A percentile compares a stretch with the other conserved stretches of the same genome.
phyloP scores from a whole-genome alignment of 768 basidiomycete species.

The Podaxis rugospora region DNA sequence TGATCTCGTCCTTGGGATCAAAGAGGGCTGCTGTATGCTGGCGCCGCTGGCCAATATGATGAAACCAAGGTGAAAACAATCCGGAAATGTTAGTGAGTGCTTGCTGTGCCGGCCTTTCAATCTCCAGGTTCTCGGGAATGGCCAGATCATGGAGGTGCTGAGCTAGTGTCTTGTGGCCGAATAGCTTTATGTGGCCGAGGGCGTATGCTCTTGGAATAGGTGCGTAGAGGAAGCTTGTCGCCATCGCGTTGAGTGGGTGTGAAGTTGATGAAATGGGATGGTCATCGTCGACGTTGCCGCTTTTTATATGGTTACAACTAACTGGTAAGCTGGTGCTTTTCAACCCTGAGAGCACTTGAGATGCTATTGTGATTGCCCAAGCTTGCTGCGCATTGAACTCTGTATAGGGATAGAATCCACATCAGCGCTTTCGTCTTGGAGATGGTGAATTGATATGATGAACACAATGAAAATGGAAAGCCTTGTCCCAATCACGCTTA shows the following conservation, averaged over 20 bases:
- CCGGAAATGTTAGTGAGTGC: background rate
- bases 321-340: too few species aligned
- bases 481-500: background rate
- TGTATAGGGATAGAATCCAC: background rate
- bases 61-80: background rate
- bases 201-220: background rate
- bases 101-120: background rate
- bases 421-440: background rate
- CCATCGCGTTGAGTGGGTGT: background rate
- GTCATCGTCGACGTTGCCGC: background rate
- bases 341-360: background rate
- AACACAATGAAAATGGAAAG: background rate
- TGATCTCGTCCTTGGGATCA: background rate
- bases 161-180: background rate
- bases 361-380: background rate
- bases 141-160: background rate
- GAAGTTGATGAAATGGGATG: background rate
- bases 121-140: background rate
- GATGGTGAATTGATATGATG: background rate
- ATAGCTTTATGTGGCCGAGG: background rate
- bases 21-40: background rate
- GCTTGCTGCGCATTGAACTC: background rate
- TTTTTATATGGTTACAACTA: background rate
- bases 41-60: background rate
- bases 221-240: background rate